Evolutionary conservation across 2,329 filamentous ascomycete genomes (phyloP).

Genomic region (Fusarium sp.): DNA sequence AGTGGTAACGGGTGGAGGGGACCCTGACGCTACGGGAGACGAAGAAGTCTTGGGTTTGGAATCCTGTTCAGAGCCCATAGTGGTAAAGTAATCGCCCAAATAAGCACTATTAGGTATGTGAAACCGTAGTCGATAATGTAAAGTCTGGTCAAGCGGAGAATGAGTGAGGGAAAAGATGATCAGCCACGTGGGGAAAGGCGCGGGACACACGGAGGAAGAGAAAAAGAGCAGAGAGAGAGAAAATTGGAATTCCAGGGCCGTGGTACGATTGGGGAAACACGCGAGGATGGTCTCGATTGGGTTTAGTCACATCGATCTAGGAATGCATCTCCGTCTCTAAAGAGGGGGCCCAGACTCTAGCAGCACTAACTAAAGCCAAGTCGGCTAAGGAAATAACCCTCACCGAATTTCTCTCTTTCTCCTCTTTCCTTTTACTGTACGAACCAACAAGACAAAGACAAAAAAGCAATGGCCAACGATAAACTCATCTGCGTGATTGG

Average conservation of each 20-base stretch:
- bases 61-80: not conserved
- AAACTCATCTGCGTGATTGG: conserved; percentile 59
- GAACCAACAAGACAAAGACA: not conserved
- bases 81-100: not conserved
- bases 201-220: not conserved
- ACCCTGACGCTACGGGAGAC: not conserved
- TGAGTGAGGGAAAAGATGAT: not conserved
- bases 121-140: not conserved
- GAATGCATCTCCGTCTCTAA: not conserved
- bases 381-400: not conserved
- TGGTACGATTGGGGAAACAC: not conserved
- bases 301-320: not conserved
- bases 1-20: conserved; percentile 9
- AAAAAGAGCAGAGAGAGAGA: not conserved
- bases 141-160: not conserved
- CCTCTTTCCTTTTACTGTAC: not conserved
- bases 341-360: not conserved
- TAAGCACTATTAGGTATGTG: not conserved
- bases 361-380: not conserved
- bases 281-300: not conserved
- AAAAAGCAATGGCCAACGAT: conserved; percentile 5
- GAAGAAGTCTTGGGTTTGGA: not conserved
- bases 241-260: not conserved
- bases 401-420: not conserved
- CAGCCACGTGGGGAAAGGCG: not conserved